Evolutionary conservation across 2,329 filamentous ascomycete species (phyloP).

Genomic region (Paecilomyces sp.): DNA sequence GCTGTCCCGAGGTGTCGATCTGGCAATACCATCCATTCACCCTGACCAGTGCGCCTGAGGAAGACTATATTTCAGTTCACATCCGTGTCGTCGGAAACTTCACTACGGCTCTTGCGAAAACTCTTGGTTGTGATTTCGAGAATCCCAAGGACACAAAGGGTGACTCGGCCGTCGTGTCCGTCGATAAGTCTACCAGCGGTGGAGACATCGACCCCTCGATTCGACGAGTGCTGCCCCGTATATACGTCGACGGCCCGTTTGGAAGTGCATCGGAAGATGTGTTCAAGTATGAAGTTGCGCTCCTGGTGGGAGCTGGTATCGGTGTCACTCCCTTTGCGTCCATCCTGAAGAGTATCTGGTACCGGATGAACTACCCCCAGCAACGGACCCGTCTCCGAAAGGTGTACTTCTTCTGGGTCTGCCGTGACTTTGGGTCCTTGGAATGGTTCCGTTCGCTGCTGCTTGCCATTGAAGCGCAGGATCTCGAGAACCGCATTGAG

Average conservation of each 20-base stretch:
- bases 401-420: slow-evolving; percentile 92
- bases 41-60: slow-evolving; percentile 77
- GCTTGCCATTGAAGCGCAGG: slow-evolving; percentile 78
- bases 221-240: slow-evolving; percentile 65
- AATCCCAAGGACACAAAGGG: slow-evolving; percentile 19
- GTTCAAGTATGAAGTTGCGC: slow-evolving; percentile 53
- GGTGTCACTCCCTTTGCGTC: slow-evolving; percentile 47
- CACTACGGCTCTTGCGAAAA: slow-evolving; percentile 60
- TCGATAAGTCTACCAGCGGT: slow-evolving; percentile 48
- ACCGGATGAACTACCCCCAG: slow-evolving; percentile 81
- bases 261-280: slow-evolving; percentile 82
- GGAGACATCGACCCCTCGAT: slow-evolving; percentile 61
- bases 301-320: slow-evolving; percentile 45
- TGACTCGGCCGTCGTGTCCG: slow-evolving; percentile 61
- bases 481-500: slow-evolving; percentile 76
- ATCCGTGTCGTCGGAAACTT: slow-evolving; percentile 79
- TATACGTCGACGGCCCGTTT: slow-evolving; percentile 80
- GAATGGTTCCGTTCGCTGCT: slow-evolving; percentile 85
- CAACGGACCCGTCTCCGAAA: slow-evolving; percentile 70
- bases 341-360: slow-evolving; percentile 78
- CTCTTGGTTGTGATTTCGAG: slow-evolving; percentile 69
- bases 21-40: slow-evolving; percentile 90
- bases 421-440: slow-evolving; percentile 78
- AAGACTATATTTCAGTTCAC: slow-evolving; percentile 85
- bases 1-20: slow-evolving; percentile 75